These are phyloP conservation scores for Phaseolus coccineus DNA, from an alignment of 331 rosid species.

Conservation along the genomic window DNA sequence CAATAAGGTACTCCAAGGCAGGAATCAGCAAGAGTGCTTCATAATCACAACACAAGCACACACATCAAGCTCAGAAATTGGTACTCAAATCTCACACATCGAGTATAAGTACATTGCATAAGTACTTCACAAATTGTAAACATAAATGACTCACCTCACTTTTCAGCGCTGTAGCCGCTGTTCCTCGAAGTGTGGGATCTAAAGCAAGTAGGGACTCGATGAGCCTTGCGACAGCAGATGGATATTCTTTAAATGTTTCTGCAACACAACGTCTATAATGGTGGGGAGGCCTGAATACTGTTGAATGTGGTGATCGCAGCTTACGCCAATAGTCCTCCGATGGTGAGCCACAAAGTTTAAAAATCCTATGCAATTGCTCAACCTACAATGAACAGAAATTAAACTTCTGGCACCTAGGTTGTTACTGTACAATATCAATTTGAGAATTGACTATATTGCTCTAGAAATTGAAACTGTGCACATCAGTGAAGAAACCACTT, in stretches of 20 bases:
- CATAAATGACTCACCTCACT: slow-evolving; percentile 65
- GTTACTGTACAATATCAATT: background rate
- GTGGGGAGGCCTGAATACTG: slow-evolving; percentile 79
- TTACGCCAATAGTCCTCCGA: slow-evolving; percentile 83
- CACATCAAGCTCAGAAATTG: slow-evolving; percentile 23
- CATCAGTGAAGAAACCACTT: slow-evolving; percentile 12
- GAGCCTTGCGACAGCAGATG: slow-evolving; percentile 69
- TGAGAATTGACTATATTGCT: slow-evolving; percentile 16
- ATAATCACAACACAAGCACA: slow-evolving; percentile 18
- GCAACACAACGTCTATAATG: slow-evolving; percentile 72
- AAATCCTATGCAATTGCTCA: slow-evolving; percentile 93
- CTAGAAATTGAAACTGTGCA: slow-evolving; percentile 4
- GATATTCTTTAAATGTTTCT: slow-evolving; percentile 74
- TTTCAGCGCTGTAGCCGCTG: slow-evolving; percentile 73
- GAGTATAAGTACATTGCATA: slow-evolving; percentile 13
- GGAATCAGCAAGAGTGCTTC: background rate
- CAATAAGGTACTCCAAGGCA: background rate
- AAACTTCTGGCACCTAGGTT: slow-evolving; percentile 28
- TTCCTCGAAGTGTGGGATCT: slow-evolving; percentile 81
- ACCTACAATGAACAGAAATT: slow-evolving; percentile 60
- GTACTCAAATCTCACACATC: slow-evolving; percentile 1
- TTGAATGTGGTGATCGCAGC: slow-evolving; percentile 61
- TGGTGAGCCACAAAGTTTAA: slow-evolving; percentile 97
- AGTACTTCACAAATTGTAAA: slow-evolving; percentile 19
- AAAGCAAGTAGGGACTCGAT: slow-evolving; percentile 82